Conservation (phyloP, 2,329 filamentous ascomycete genomes). For the Sporothrix variecibatus region DNA sequence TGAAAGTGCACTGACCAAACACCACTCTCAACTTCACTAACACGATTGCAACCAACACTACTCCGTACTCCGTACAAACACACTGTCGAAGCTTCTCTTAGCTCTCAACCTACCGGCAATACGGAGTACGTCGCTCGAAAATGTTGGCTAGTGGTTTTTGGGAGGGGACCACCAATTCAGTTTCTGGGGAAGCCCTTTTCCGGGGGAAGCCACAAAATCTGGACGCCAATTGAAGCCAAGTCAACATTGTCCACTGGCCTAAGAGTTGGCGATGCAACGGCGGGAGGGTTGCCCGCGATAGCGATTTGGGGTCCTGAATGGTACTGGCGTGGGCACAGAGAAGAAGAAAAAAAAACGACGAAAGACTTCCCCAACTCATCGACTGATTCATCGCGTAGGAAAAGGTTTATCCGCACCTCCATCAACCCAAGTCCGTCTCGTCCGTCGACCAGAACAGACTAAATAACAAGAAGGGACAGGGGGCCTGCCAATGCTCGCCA, state of each 20-base stretch:
- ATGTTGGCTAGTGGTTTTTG: not conserved
- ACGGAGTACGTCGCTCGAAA: not conserved
- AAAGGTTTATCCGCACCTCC: conserved; percentile 18
- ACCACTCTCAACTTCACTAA: not conserved
- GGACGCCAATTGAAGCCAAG: not conserved
- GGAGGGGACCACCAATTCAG: not conserved
- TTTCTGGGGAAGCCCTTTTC: conserved; percentile 19
- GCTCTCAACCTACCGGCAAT: not conserved
- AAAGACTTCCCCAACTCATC: not conserved
- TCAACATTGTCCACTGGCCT: not conserved
- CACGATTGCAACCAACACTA: not conserved
- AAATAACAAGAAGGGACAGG: not conserved
- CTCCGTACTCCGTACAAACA: too few species aligned
- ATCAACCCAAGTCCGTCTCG: not conserved
- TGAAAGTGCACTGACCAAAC: not conserved
- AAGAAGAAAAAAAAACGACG: not conserved
- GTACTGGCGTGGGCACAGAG: not conserved
- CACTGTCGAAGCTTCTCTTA: not conserved
- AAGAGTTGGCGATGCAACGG: too few species aligned
- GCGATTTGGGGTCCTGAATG: not conserved
- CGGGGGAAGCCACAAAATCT: not conserved
- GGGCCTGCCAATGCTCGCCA: not conserved
- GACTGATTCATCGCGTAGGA: conserved; percentile 12
- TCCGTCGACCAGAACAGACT: not conserved
- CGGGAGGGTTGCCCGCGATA: not conserved